Evolutionary conservation across 2,329 filamentous ascomycete genomes (phyloP).

Genomic region (Cercospora citrullina): DNA sequence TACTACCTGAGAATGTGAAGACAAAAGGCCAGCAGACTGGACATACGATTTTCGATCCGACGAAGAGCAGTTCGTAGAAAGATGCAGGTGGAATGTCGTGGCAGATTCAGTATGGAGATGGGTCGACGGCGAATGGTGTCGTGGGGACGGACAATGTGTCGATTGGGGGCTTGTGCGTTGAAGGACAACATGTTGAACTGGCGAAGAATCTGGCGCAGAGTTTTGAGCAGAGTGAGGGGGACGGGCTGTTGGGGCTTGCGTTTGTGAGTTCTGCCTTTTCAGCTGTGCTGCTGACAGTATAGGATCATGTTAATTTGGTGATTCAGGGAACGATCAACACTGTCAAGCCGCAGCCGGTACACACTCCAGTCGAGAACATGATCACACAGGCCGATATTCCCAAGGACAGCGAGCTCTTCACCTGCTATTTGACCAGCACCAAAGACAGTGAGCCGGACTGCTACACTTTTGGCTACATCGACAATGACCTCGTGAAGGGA

Average conservation of each 20-base stretch:
- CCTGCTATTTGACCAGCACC: slow-evolving; percentile 61
- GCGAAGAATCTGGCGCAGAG: slow-evolving; percentile 60
- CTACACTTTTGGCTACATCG: slow-evolving; percentile 74
- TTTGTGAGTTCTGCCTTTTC: slow-evolving; percentile 50
- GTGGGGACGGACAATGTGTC: slow-evolving; percentile 64
- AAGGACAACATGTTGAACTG: slow-evolving; percentile 65
- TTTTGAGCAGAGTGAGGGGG: slow-evolving; percentile 58
- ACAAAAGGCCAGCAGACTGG: slow-evolving; percentile 38
- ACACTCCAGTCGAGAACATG: slow-evolving; percentile 70
- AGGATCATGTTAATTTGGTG: slow-evolving; percentile 51
- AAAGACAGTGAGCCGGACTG: slow-evolving; percentile 54
- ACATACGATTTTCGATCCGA: slow-evolving; percentile 61
- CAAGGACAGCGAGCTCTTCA: slow-evolving; percentile 59
- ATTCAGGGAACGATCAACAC: slow-evolving; percentile 36
- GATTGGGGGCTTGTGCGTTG: slow-evolving; percentile 62
- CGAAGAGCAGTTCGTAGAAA: slow-evolving; percentile 62
- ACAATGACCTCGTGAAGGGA: slow-evolving; percentile 57
- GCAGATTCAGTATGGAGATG: slow-evolving; percentile 69
- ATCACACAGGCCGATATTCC: slow-evolving; percentile 59
- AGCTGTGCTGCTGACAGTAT: neutral
- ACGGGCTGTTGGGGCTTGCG: slow-evolving; percentile 68
- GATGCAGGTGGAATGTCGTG: slow-evolving; percentile 53
- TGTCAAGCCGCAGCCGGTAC: slow-evolving; percentile 51
- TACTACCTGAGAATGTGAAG: slow-evolving; percentile 30
- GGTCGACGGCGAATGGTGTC: slow-evolving; percentile 63